Conservation (phyloP, 306 rosid species). For the Pterocarpus macrocarpus region DNA sequence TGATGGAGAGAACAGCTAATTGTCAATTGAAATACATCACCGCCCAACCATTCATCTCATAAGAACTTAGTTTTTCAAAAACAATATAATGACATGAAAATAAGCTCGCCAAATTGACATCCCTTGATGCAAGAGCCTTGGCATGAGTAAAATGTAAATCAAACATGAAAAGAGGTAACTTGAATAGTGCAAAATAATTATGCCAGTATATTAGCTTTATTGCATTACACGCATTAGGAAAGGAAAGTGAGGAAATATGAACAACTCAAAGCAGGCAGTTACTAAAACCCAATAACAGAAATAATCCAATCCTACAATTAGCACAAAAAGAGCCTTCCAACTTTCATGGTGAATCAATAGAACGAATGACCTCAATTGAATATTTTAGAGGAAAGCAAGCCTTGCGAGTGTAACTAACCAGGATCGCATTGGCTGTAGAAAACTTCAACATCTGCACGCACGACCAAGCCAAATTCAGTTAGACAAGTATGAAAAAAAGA, state of each 20-base stretch:
- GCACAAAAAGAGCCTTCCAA: not conserved
- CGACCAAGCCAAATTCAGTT: conserved; percentile 4
- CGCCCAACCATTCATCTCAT: not conserved
- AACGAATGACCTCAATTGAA: not conserved
- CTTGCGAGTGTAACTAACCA: conserved; percentile 55
- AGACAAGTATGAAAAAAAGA: conserved; percentile 13
- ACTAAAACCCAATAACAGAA: not conserved
- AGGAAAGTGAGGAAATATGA: conserved; percentile 7
- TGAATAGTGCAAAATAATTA: not conserved
- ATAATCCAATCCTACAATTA: conserved; percentile 12
- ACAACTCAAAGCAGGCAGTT: not conserved
- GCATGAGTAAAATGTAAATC: not conserved
- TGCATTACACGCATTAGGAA: conserved; percentile 10
- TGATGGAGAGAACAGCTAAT: conserved; percentile 13
- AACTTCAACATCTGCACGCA: conserved; percentile 77
- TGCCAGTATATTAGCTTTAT: not conserved
- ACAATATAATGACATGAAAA: not conserved
- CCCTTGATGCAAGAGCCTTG: not conserved
- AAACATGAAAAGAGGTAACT: conserved; percentile 9
- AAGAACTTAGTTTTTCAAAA: too few species aligned
- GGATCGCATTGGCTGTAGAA: conserved; percentile 87
- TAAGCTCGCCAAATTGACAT: not conserved
- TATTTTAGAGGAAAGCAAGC: not conserved
- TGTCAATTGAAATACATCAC: not conserved
- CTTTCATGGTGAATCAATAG: not conserved